These are phyloP conservation scores for Fusarium acutatum DNA, from an alignment of 2,329 filamentous ascomycete genomes.

Conservation along the genomic window DNA sequence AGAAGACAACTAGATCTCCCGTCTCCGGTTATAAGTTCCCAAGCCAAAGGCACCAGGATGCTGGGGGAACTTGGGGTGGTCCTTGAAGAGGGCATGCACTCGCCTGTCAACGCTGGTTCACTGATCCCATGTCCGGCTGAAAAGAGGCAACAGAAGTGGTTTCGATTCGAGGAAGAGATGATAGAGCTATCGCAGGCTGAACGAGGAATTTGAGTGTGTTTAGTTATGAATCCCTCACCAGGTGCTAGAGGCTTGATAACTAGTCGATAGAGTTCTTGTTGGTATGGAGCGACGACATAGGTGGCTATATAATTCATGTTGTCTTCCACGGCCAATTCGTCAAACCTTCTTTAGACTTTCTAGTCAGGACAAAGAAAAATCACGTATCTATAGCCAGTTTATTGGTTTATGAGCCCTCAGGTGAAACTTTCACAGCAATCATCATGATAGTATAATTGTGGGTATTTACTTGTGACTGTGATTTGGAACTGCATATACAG, in stretches of 20 bases:
- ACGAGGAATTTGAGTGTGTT: not conserved
- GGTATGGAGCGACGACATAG: not conserved
- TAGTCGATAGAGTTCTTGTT: not conserved
- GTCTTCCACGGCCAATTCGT: not conserved
- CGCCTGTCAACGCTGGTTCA: not conserved
- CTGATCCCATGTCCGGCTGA: not conserved
- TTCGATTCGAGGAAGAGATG: not conserved
- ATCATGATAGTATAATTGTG: not conserved
- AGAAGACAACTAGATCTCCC: not conserved
- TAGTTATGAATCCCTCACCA: not conserved
- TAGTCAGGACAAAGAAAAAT: not conserved
- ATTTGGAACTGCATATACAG: constrained; percentile 12
- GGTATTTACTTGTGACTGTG: constrained; percentile 3
- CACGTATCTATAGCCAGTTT: not conserved
- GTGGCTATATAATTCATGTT: not conserved
- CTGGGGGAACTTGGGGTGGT: not conserved
- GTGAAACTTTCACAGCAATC: not conserved
- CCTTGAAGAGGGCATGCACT: not conserved
- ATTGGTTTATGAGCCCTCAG: not conserved
- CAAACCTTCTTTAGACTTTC: not conserved
- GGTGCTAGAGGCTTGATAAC: not conserved
- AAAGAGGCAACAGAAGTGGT: not conserved
- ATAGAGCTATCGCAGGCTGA: not conserved
- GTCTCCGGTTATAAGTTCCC: not conserved
- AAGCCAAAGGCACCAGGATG: not conserved